Percentiles rank a stretch among this genome's conserved stretches.
Evolutionary conservation across 331 rosid genomes (phyloP).

Genomic region (Spiraea crenata): DNA sequence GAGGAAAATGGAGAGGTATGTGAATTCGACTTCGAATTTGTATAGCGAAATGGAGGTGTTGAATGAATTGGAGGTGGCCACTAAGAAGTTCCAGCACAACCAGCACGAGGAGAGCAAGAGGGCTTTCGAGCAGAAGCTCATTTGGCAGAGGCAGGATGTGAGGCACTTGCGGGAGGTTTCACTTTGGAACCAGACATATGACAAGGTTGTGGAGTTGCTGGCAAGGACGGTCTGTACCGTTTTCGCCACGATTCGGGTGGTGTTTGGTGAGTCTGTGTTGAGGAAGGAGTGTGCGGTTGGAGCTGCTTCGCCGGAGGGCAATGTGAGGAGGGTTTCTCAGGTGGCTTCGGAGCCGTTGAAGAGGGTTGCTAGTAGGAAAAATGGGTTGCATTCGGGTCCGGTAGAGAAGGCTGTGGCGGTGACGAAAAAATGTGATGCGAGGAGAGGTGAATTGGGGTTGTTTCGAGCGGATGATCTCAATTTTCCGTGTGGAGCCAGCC

Average conservation of each 20-base stretch:
- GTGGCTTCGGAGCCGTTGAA: conserved; percentile 39
- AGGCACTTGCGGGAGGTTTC: conserved; percentile 78
- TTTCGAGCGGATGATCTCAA: conserved; percentile 60
- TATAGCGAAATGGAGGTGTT: conserved; percentile 76
- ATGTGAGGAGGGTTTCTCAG: conserved; percentile 23
- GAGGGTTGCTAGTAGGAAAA: conserved; percentile 40
- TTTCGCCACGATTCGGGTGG: conserved; percentile 58
- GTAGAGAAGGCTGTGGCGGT: conserved; percentile 31
- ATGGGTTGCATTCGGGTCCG: conserved; percentile 32
- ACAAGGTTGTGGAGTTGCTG: conserved; percentile 86
- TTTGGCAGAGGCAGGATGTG: conserved; percentile 89
- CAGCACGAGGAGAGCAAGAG: conserved; percentile 78
- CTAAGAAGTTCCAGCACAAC: conserved; percentile 72
- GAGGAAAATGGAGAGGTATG: conserved; percentile 91
- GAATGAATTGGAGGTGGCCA: conserved; percentile 81
- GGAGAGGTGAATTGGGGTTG: conserved; percentile 50
- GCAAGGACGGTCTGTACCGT: conserved; percentile 91
- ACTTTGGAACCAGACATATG: conserved; percentile 90
- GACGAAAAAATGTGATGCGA: conserved; percentile 41
- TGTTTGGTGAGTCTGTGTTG: conserved; percentile 54
- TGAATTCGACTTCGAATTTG: conserved; percentile 74
- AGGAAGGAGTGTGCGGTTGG: conserved; percentile 33
- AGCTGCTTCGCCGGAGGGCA: conserved; percentile 41
- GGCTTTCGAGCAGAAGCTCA: conserved; percentile 74
- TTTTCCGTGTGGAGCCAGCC: conserved; percentile 71